A percentile compares a stretch with the other conserved stretches of the same genome.
phyloP scores from a whole-genome alignment of 2,329 filamentous ascomycete genomes.

The Claviceps pazoutovae region DNA sequence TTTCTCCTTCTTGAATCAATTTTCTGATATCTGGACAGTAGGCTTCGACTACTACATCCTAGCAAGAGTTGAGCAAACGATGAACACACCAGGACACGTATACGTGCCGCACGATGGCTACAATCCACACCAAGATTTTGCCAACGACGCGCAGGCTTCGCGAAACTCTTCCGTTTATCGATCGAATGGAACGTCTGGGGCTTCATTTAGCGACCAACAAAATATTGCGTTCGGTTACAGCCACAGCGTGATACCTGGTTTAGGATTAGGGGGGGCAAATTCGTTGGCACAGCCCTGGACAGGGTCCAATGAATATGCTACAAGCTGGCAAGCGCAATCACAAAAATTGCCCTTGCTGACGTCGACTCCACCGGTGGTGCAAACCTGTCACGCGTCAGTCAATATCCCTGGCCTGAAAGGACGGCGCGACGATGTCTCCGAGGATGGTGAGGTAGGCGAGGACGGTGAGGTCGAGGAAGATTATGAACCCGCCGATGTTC shows the following conservation, averaged over 20 bases:
- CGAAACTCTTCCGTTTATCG: slow-evolving; percentile 7
- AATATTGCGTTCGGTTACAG: slow-evolving; percentile 13
- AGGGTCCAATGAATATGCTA: slow-evolving; percentile 4
- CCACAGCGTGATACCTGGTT: slow-evolving; percentile 19
- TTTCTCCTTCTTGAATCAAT: too few relatives aligned
- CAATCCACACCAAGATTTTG: slow-evolving; percentile 10
- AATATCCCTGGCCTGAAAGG: slow-evolving; percentile 3
- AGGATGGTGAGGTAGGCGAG: slow-evolving; percentile 70
- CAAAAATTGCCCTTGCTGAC: not conserved
- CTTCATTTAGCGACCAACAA: slow-evolving; percentile 4
- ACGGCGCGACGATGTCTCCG: slow-evolving; percentile 19
- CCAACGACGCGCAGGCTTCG: slow-evolving; percentile 8
- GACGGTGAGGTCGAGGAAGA: slow-evolving; percentile 42
- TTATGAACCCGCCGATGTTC: slow-evolving; percentile 29
- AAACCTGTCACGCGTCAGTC: not conserved
- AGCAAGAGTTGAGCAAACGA: slow-evolving; percentile 8
- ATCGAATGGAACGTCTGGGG: not conserved
- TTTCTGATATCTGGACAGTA: not conserved
- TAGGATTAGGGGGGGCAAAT: slow-evolving; percentile 16
- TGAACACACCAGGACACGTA: slow-evolving; percentile 18
- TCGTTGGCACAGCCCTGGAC: slow-evolving; percentile 7
- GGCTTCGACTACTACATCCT: not conserved
- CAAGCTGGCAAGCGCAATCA: not conserved
- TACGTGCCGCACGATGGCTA: slow-evolving; percentile 13
- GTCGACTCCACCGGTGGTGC: not conserved